These are phyloP conservation scores for Sporisorium graminicola DNA, from an alignment of 1,284 basidiomycete species.

Conservation along the genomic window DNA sequence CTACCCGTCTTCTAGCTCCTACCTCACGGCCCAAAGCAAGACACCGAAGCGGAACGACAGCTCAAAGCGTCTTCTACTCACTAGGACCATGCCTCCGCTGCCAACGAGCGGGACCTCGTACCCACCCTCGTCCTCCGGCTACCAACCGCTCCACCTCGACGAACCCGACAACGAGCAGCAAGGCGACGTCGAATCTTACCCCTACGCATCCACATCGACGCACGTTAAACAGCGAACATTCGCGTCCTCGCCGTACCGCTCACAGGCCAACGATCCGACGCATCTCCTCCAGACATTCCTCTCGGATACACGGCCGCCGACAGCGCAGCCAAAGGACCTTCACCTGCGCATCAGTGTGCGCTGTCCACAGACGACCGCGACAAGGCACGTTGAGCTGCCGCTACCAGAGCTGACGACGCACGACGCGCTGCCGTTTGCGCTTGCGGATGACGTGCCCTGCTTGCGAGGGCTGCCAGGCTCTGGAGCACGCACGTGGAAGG, in stretches of 20 bases:
- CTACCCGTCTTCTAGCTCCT: neutral
- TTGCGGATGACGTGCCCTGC: conserved; percentile 40
- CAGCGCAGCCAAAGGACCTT: neutral
- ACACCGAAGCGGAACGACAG: no score
- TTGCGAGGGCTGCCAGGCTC: conserved; percentile 15
- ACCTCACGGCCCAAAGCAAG: neutral
- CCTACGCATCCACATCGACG: neutral
- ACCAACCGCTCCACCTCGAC: conserved; percentile 12
- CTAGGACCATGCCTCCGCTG: conserved; percentile 24
- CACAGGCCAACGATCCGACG: conserved; percentile 22
- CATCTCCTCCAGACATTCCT: conserved; percentile 28
- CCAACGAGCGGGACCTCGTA: conserved; percentile 22
- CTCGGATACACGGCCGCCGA: conserved; percentile 22
- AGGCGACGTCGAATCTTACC: conserved; percentile 17
- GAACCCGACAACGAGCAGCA: conserved; percentile 16
- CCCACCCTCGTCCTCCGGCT: conserved; percentile 32
- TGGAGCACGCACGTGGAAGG: neutral
- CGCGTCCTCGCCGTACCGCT: conserved; percentile 26
- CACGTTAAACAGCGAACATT: conserved; percentile 12
- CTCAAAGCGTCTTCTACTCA: neutral
- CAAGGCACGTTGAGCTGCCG: conserved; percentile 17
- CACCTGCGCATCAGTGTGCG: conserved; percentile 15
- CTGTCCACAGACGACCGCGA: neutral
- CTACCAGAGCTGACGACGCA: conserved; percentile 12
- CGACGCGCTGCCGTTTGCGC: conserved; percentile 35